Base-by-base conservation (phyloP, 495 filamentous ascomycete genomes). In the Lepraria neglecta region DNA sequence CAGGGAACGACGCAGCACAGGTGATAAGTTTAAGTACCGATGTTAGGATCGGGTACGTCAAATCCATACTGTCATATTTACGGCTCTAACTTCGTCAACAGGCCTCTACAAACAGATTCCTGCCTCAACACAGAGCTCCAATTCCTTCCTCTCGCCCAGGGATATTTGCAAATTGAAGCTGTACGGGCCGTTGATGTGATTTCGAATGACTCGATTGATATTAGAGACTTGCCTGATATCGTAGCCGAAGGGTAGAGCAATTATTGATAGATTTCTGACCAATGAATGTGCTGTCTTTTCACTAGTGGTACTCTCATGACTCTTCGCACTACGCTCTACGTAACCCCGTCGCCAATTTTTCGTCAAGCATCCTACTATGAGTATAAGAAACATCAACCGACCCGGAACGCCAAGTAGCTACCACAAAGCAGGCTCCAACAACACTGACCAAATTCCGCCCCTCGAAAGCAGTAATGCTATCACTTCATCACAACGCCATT, bases 1-100 rank as follows among this genome's bases (percentile, higher is more conserved):
- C 85, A 28, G 77, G 81, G 31, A 75, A 87, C n/a, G 89, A 94
- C 52, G 75, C 81, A 40, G 82, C 84, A 10, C 88, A 92, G 59
- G 67, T 97, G 19, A 79, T 95, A 10, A 90, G 88, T 67, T 75
- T 96, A 48, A 95, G 86, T 63, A 87, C 90, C 6, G 90, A 96
- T 73, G 79, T 92, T 57, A 79, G 89, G 40, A 79, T 96, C 52
- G 92, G 94, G 82, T 87, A 74, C 72, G 82, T 76, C 51, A 17
- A 6, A 21, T 11, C n/a, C 28, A 17, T 6, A n/a, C 24, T 28
- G 40, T 50, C 14, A 33, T 35, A 6, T 3, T 47, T n/a, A 30
- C 14, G 19, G 48, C 60, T 44, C 59, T 67, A 58, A 70, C 42
- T 28, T 58, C 6, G 7, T 51, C 24, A 61, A 58, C 59, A 88